phyloP scores from a whole-genome alignment of 495 filamentous ascomycete genomes.

The Xylaria bambusicola region DNA sequence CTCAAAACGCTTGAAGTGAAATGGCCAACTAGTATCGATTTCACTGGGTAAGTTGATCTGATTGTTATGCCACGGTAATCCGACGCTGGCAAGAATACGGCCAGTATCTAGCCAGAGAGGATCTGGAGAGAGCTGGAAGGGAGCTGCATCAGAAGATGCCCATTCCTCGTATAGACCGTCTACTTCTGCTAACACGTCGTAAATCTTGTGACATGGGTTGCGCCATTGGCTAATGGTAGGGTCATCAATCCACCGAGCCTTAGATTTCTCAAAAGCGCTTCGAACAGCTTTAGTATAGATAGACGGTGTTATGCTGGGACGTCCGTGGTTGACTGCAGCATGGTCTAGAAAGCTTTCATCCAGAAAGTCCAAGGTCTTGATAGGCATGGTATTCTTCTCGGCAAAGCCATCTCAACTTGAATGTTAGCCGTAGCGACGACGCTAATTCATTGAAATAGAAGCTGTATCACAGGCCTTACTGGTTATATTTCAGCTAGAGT shows the following conservation, averaged over 20 bases:
- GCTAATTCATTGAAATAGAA: no score
- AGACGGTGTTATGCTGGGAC: no score
- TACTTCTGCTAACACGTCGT: not conserved
- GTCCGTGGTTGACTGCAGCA: no score
- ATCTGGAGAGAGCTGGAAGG: not conserved
- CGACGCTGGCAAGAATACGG: not conserved
- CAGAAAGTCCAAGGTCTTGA: no score
- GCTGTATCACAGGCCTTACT: no score
- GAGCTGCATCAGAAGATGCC: not conserved
- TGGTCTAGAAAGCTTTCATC: no score
- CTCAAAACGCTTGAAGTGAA: constrained; percentile 2
- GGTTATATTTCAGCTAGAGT: no score
- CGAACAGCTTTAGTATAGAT: no score
- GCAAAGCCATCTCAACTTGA: no score
- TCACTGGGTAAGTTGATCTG: not conserved
- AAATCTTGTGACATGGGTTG: not conserved
- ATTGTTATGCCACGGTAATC: constrained; percentile 6
- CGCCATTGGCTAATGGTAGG: not conserved
- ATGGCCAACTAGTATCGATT: not conserved
- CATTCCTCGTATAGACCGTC: not conserved
- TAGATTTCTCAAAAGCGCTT: constrained; percentile 16
- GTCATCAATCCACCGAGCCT: not conserved
- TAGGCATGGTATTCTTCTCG: no score
- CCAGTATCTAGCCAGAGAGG: not conserved
- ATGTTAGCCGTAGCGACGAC: no score